These are phyloP conservation scores for Cyberlindnera maritima DNA, from an alignment of 805 yeast species.

Conservation along the genomic window DNA sequence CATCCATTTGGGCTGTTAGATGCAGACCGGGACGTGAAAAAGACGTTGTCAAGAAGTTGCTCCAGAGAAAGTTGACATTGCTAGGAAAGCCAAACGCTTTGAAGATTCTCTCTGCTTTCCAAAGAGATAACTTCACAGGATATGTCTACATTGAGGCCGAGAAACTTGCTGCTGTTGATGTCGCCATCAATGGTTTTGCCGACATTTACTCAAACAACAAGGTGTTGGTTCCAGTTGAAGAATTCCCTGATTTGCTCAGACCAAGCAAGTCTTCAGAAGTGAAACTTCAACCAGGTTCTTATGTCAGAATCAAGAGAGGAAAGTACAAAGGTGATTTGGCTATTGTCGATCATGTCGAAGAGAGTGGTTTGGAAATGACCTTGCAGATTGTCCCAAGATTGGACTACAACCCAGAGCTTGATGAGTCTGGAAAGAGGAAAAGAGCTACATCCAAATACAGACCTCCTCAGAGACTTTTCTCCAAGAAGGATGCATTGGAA, in stretches of 20 bases:
- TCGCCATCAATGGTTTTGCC: conserved; percentile 85
- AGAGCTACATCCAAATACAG: conserved; percentile 59
- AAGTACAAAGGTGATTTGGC: conserved; percentile 92
- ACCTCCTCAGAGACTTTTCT: conserved; percentile 84
- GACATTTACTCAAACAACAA: conserved; percentile 75
- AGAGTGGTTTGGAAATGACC: conserved; percentile 93
- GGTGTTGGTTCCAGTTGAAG: conserved; percentile 90
- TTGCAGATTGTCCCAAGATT: conserved; percentile 89
- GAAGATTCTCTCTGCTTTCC: conserved; percentile 86
- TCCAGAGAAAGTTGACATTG: conserved; percentile 79
- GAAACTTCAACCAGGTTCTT: conserved; percentile 86
- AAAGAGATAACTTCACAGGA: conserved; percentile 89
- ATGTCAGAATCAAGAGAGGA: conserved; percentile 88
- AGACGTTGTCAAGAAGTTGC: conserved; percentile 78
- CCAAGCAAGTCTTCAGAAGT: conserved; percentile 87
- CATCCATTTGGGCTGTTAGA: conserved; percentile 93
- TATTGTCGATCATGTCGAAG: conserved; percentile 87
- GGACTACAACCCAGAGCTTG: conserved; percentile 74
- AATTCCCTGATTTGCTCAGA: conserved; percentile 87
- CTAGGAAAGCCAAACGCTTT: conserved; percentile 75
- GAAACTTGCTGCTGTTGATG: conserved; percentile 86
- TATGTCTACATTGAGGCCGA: conserved; percentile 94
- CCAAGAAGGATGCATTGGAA: conserved; percentile 84
- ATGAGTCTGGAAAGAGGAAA: conserved; percentile 51
- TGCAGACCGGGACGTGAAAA: conserved; percentile 93